Evolutionary conservation across 352 stramenopile species (phyloP).

Genomic region (Phytophthora boehmeriae): DNA sequence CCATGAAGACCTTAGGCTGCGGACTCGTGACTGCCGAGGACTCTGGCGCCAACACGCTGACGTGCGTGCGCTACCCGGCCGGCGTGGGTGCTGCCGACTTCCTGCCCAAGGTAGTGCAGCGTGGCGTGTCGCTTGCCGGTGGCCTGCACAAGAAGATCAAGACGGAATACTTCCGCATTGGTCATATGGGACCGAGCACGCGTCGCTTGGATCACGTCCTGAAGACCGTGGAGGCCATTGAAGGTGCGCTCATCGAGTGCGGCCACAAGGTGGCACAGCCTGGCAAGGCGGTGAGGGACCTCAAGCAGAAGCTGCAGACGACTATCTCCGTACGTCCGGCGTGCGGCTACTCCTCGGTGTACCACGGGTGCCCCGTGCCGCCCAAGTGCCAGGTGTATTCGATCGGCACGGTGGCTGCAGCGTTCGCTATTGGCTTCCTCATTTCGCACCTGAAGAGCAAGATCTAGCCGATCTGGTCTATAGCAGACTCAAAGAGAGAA

Average conservation of each 20-base stretch:
- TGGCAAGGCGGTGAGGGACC: constrained; percentile 52
- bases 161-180: constrained; percentile 86
- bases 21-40: constrained; percentile 58
- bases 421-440: constrained; percentile 67
- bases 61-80: constrained; percentile 73
- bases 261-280: constrained; percentile 65
- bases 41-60: constrained; percentile 70
- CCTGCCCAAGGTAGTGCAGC: constrained; percentile 72
- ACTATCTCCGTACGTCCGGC: constrained; percentile 57
- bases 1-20: constrained; percentile 67
- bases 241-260: constrained; percentile 73
- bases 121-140: constrained; percentile 74
- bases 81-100: constrained; percentile 72
- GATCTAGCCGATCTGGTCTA: constrained; percentile 26
- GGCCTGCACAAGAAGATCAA: constrained; percentile 84
- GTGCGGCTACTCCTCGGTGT: constrained; percentile 44
- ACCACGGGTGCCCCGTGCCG: constrained; percentile 70
- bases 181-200: constrained; percentile 83
- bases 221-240: constrained; percentile 77
- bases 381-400: constrained; percentile 76
- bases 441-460: constrained; percentile 63
- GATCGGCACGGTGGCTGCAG: constrained; percentile 56
- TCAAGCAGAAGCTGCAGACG: constrained; percentile 61
- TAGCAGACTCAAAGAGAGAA: not conserved
- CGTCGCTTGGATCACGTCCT: constrained; percentile 74